Evolutionary conservation across 768 basidiomycete genomes (phyloP).

Genomic region (Suillus decipiens): DNA sequence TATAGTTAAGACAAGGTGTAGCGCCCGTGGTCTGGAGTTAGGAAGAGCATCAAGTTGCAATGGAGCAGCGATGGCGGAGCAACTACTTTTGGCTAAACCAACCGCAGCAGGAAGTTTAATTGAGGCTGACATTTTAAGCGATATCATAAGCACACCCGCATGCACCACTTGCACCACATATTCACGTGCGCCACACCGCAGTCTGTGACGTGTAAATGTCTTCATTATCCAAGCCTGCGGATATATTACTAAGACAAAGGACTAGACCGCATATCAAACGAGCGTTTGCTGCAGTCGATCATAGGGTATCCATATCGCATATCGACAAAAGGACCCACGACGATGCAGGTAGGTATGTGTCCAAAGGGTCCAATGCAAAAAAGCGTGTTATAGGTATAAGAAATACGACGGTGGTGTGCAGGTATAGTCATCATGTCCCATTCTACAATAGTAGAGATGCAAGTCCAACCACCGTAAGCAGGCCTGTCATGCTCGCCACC

Average conservation of each 20-base stretch:
- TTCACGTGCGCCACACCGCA: neutral
- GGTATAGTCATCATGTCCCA: neutral
- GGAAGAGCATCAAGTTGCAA: neutral
- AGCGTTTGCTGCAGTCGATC: constrained; percentile 20
- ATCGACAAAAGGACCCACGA: constrained; percentile 15
- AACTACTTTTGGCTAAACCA: neutral
- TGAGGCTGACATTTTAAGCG: neutral
- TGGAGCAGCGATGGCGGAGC: neutral
- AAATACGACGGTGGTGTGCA: constrained; percentile 2
- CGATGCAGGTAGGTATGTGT: constrained; percentile 21
- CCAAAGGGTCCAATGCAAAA: constrained; percentile 27
- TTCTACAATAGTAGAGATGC: constrained; percentile 26
- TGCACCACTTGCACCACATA: too few species aligned
- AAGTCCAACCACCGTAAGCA: constrained; percentile 21
- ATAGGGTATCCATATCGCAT: constrained; percentile 7
- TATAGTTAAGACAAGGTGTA: too few species aligned
- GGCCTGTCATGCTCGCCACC: constrained; percentile 14
- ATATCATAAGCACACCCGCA: too few species aligned
- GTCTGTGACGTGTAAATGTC: constrained; percentile 1
- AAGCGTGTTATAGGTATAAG: constrained; percentile 9
- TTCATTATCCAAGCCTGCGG: constrained; percentile 17
- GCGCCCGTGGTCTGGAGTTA: neutral
- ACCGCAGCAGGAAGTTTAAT: neutral
- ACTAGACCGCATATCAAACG: constrained; percentile 18
- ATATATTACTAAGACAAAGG: constrained; percentile 20